phyloP scores from a whole-genome alignment of 768 basidiomycete species.

The Termitomyces sp. region DNA sequence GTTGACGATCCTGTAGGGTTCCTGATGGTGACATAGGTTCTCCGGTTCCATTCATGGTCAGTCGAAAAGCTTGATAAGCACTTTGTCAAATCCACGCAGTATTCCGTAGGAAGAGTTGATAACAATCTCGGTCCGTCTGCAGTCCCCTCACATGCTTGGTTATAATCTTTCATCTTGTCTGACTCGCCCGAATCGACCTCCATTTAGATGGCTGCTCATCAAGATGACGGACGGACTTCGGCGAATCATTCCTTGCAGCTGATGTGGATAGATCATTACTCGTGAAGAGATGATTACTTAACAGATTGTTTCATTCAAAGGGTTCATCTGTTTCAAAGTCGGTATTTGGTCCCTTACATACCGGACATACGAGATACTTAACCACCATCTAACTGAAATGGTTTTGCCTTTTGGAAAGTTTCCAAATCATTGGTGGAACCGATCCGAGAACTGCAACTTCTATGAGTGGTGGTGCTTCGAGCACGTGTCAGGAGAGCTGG shows the following conservation, averaged over 20 bases:
- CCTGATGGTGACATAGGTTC: not conserved
- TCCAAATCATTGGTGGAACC: constrained; percentile 1
- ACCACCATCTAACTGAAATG: constrained; percentile 3
- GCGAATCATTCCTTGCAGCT: constrained; percentile 4
- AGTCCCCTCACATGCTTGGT: not conserved
- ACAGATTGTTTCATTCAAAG: not conserved
- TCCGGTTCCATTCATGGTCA: constrained; percentile 5
- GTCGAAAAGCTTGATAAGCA: constrained; percentile 1
- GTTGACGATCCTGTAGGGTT: not conserved
- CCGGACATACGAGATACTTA: constrained; percentile 2
- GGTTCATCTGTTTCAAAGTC: not conserved
- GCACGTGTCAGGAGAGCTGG: not conserved
- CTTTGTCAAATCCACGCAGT: not conserved
- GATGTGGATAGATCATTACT: not conserved
- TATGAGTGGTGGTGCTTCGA: constrained; percentile 1
- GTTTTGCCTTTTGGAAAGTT: not conserved
- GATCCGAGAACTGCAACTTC: not conserved
- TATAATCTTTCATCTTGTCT: not conserved
- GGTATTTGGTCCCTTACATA: constrained; percentile 3
- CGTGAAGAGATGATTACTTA: not conserved
- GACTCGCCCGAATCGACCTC: not conserved
- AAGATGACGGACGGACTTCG: constrained; percentile 8
- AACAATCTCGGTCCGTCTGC: not conserved
- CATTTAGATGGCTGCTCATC: not conserved
- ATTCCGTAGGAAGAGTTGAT: not conserved